A percentile compares a stretch with the other conserved stretches of the same genome.
These are phyloP conservation scores for Psilocybe subaeruginosa DNA, from an alignment of 768 basidiomycete species.

Conservation along the genomic window DNA sequence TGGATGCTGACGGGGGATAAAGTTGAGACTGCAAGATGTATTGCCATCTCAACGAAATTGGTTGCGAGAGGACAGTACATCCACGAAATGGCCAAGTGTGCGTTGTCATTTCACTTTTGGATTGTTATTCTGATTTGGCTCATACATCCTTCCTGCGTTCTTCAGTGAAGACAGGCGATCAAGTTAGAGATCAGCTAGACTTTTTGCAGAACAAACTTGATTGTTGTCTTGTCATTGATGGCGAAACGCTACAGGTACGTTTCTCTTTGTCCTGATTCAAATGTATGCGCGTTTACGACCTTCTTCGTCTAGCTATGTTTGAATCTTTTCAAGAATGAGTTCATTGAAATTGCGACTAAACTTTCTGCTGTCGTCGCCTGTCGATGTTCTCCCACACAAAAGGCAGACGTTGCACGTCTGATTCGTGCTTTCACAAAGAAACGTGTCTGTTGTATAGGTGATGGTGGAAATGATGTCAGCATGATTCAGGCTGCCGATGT, in stretches of 20 bases:
- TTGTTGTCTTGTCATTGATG: conserved; percentile 98
- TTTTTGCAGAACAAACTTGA: conserved; percentile 94
- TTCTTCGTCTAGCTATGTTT: conserved; percentile 72
- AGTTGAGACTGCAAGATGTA: conserved; percentile 97
- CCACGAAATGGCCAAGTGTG: conserved; percentile 93
- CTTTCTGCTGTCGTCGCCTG: conserved; percentile 96
- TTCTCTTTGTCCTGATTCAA: not conserved
- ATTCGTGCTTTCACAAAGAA: conserved; percentile 92
- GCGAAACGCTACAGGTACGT: conserved; percentile 88
- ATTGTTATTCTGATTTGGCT: not conserved
- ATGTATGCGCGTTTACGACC: not conserved
- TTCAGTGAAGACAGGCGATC: conserved; percentile 84
- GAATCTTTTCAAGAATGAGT: conserved; percentile 89
- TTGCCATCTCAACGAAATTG: conserved; percentile 95
- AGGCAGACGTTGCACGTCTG: conserved; percentile 94
- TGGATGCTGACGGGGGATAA: conserved; percentile 99
- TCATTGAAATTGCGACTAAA: conserved; percentile 95
- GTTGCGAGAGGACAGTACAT: conserved; percentile 97
- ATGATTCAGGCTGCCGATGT: conserved; percentile 99
- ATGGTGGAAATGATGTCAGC: conserved; percentile 98
- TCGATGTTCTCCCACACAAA: conserved; percentile 97
- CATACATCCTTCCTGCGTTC: conserved; percentile 3
- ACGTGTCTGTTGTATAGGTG: conserved; percentile 97
- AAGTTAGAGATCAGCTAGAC: conserved; percentile 86
- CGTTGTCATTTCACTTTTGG: conserved; percentile 21